These are phyloP conservation scores for Takakia lepidozioides DNA, from an alignment of 225 moss, liverwort and hornwort genomes.

Conservation along the genomic window DNA sequence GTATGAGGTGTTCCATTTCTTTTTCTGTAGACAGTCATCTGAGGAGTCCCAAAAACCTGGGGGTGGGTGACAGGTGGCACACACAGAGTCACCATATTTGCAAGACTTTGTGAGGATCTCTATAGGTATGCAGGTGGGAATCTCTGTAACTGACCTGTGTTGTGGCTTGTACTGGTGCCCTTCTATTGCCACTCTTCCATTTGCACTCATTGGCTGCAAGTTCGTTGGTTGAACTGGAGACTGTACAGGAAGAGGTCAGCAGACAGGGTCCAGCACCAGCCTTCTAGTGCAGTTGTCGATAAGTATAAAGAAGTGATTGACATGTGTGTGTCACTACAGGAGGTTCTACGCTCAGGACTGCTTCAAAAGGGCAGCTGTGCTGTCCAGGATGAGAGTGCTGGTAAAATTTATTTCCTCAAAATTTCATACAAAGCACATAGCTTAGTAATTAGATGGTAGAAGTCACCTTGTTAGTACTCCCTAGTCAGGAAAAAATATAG, in stretches of 20 bases:
- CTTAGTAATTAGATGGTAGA: no score
- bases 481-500: no score
- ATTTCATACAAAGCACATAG: neutral
- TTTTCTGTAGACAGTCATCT: no score
- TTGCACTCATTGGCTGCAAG: no score
- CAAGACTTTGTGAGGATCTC: slow-evolving; percentile 64
- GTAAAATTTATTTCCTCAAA: slow-evolving; percentile 6
- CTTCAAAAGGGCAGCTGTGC: slow-evolving; percentile 64
- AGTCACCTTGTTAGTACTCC: no score
- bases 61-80: slow-evolving; percentile 36
- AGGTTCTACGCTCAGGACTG: slow-evolving; percentile 63
- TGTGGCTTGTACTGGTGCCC: neutral
- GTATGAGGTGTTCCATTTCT: no score
- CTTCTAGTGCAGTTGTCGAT: no score
- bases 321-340: slow-evolving; percentile 20
- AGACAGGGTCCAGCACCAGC: no score
- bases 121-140: slow-evolving; percentile 78
- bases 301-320: neutral
- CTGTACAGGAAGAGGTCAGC: no score
- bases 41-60: no score
- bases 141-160: neutral
- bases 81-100: slow-evolving; percentile 53
- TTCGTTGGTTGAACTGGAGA: no score
- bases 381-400: slow-evolving; percentile 83
- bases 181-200: no score